Conservation (phyloP, 176 grass and related monocot species). For the Musa troglodytarum region DNA sequence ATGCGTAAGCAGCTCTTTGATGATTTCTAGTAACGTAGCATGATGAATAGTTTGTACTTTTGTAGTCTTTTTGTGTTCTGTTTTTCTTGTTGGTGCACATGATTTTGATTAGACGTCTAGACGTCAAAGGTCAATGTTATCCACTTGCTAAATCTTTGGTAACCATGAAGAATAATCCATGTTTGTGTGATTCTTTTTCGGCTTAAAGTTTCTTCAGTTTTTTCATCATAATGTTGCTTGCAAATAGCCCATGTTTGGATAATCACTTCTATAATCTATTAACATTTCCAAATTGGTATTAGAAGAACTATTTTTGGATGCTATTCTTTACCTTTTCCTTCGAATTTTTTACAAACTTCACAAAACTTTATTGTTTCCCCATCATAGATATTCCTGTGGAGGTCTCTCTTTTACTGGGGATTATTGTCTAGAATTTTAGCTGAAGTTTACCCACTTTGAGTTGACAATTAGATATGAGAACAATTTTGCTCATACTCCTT, state of each 20-base stretch:
- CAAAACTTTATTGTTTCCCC: not conserved
- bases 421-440: not conserved
- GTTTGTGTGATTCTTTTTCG: not conserved
- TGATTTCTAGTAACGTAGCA: not conserved
- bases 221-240: too few species aligned
- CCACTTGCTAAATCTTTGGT: not conserved
- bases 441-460: not conserved
- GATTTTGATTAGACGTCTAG: not conserved
- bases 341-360: not conserved
- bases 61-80: not conserved
- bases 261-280: too few species aligned
- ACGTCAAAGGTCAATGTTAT: not conserved
- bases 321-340: not conserved
- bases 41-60: not conserved
- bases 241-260: too few species aligned
- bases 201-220: too few species aligned
- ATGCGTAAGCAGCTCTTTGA: constrained; percentile 43
- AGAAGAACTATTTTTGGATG: too few species aligned
- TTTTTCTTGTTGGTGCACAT: not conserved
- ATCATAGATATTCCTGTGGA: not conserved
- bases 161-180: not conserved
- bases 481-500: not conserved
- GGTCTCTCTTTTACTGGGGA: not conserved
- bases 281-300: too few species aligned
- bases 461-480: not conserved